Percentiles rank a stretch among this genome's conserved stretches.
Evolutionary conservation across 2,329 filamentous ascomycete genomes (phyloP).

Genomic region (Pseudodiploospora longispora): DNA sequence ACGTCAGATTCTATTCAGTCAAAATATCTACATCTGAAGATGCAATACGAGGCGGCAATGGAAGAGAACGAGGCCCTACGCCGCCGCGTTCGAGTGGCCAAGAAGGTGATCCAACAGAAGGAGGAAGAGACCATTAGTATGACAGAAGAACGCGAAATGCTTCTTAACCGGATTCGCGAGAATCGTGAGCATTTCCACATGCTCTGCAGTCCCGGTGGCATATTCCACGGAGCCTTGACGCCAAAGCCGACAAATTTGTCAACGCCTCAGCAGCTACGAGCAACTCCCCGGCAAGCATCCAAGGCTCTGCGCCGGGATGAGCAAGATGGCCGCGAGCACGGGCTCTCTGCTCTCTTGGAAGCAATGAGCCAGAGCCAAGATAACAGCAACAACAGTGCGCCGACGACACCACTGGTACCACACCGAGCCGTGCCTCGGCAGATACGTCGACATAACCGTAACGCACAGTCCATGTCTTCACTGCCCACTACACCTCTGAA

Average conservation of each 20-base stretch:
- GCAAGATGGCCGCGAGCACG: slow-evolving; percentile 43
- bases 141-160: slow-evolving; percentile 66
- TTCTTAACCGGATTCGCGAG: slow-evolving; percentile 78
- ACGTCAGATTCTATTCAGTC: slow-evolving; percentile 45
- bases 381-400: slow-evolving; percentile 58
- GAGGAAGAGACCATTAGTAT: slow-evolving; percentile 64
- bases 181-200: slow-evolving; percentile 81
- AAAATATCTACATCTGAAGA: slow-evolving; percentile 55
- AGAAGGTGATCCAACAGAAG: slow-evolving; percentile 69
- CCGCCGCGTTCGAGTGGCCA: slow-evolving; percentile 62
- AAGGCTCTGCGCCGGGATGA: slow-evolving; percentile 33
- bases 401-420: slow-evolving; percentile 55
- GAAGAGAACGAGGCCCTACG: slow-evolving; percentile 58
- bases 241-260: slow-evolving; percentile 41
- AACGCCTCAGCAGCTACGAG: slow-evolving; percentile 37
- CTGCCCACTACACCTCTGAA: slow-evolving; percentile 67
- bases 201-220: slow-evolving; percentile 66
- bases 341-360: slow-evolving; percentile 73
- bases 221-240: slow-evolving; percentile 54
- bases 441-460: slow-evolving; percentile 59
- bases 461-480: slow-evolving; percentile 76
- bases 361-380: slow-evolving; percentile 59
- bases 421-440: slow-evolving; percentile 39
- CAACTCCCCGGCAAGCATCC: slow-evolving; percentile 45
- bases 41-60: slow-evolving; percentile 56